Percentiles rank a stretch among this genome's conserved stretches.
Evolutionary conservation across 2,329 filamentous ascomycete species (phyloP).

Genomic region (Fusarium tupiense): DNA sequence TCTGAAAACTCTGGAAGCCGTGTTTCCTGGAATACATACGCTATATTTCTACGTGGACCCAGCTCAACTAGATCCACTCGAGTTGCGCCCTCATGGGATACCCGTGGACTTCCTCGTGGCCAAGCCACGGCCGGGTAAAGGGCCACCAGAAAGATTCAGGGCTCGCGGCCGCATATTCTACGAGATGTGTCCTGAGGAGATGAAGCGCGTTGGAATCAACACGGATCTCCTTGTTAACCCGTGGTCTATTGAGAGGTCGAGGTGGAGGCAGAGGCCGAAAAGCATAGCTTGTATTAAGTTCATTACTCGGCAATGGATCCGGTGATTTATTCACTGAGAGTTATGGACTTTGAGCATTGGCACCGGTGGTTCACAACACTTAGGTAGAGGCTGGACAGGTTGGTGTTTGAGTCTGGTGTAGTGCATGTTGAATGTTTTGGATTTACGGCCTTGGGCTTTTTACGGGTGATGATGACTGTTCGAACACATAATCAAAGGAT

Average conservation of each 20-base stretch:
- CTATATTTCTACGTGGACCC: neutral
- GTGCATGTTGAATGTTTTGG: neutral
- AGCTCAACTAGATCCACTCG: neutral
- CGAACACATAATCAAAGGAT: neutral
- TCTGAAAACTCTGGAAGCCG: neutral
- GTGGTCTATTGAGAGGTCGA: neutral
- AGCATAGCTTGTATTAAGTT: neutral
- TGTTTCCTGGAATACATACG: neutral
- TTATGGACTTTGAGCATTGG: neutral
- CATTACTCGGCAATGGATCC: neutral
- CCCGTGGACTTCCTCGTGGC: neutral
- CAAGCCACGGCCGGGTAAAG: accelerated
- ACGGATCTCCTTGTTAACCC: neutral
- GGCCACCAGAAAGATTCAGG: accelerated
- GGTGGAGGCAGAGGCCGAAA: neutral
- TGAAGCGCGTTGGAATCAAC: neutral
- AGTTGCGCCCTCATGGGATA: neutral
- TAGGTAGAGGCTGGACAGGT: neutral
- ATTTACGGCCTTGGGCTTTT: neutral
- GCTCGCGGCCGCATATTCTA: neutral
- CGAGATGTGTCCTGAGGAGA: neutral
- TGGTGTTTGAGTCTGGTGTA: neutral
- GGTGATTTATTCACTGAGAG: neutral
- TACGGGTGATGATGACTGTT: no score
- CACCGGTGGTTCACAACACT: neutral